Base-by-base conservation (phyloP, 2,329 filamentous ascomycete species). In the Botryotinia calthae region DNA sequence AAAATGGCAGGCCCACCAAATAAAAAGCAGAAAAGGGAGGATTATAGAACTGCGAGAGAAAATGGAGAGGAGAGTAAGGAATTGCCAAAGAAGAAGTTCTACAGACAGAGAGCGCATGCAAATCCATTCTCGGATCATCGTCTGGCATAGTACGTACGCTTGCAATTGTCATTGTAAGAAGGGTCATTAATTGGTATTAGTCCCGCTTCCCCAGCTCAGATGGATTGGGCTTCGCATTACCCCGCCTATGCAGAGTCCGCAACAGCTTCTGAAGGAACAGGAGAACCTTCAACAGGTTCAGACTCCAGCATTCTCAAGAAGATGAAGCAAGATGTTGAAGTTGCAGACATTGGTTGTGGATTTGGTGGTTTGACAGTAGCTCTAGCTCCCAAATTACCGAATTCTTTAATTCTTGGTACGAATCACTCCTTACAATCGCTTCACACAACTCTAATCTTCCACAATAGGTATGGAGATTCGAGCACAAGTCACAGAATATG, bases 61-160 rank as follows among this genome's bases (percentile, higher is more conserved):
- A 84, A 87, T 75, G 85, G 87, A 79, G 85, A 83, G 34, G 75
- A 73, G 14, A 76, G 75, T 28, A 77, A 76, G 44, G 78, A 80
- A 78, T 84, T 98, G 79, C 96, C 96, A 16, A 91, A 93, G 83
- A 99, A 99, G 86, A 95, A 93, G 84, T 97, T 96, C 84, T 99
- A 97, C 82, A 90, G 96, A 72, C 96, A 99, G 83, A 89, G 96
- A 82, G 96, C 96, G 54, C 96, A 99, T 84, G 96, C 96, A 75
- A 99, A 99, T 84, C 95, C 95, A 10, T 99, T 99, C 84, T 98
- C 95, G 4, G 96, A 99, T 80, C 96, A 99, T 85, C 86, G 89
- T 73, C 86, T 99, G 81, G 87, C 87, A 79, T 99, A 99, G 96
- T 97, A 88, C 79, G 89, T 85, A 44, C 61, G 54, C 28, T 44